Conservation (phyloP, 2,329 filamentous ascomycete genomes). For the Madurella mycetomatis region DNA sequence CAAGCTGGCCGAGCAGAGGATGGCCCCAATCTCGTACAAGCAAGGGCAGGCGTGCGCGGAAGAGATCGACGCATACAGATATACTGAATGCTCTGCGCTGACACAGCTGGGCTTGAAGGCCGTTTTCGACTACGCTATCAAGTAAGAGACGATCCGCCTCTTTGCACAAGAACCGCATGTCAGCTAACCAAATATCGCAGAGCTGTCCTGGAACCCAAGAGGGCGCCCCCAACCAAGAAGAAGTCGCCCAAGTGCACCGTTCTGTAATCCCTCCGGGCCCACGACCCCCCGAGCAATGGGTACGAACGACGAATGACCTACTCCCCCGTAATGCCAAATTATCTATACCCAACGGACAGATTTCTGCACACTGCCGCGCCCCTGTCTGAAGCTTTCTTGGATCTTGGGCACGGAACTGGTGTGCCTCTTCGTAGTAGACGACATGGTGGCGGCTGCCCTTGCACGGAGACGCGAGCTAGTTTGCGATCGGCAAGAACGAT, state of each 20-base stretch:
- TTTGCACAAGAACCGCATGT: constrained; percentile 23
- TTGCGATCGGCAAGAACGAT: not conserved
- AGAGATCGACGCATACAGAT: constrained; percentile 94
- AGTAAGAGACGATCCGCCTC: constrained; percentile 54
- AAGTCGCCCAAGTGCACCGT: constrained; percentile 58
- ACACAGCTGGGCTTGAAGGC: constrained; percentile 97
- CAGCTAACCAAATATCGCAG: constrained; percentile 37
- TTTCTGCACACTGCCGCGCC: constrained; percentile 4
- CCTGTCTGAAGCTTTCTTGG: constrained; percentile 8
- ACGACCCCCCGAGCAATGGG: not conserved
- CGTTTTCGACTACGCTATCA: constrained; percentile 97
- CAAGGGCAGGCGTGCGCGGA: constrained; percentile 84
- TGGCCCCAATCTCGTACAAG: constrained; percentile 95
- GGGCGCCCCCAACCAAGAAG: constrained; percentile 43
- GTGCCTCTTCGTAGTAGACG: constrained; percentile 5
- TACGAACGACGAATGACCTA: constrained; percentile 14
- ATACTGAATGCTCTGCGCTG: constrained; percentile 94
- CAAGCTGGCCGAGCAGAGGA: constrained; percentile 81
- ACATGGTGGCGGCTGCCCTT: not conserved
- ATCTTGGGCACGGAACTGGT: constrained; percentile 4
- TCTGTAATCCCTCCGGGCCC: constrained; percentile 44
- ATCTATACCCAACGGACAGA: constrained; percentile 24
- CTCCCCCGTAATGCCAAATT: constrained; percentile 16
- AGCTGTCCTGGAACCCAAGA: constrained; percentile 66
- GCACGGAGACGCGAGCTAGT: not conserved